A percentile compares a stretch with the other conserved stretches of the same genome.
Evolutionary conservation across 169 alveolate species (phyloP).

Genomic region (Plasmodium inui): DNA sequence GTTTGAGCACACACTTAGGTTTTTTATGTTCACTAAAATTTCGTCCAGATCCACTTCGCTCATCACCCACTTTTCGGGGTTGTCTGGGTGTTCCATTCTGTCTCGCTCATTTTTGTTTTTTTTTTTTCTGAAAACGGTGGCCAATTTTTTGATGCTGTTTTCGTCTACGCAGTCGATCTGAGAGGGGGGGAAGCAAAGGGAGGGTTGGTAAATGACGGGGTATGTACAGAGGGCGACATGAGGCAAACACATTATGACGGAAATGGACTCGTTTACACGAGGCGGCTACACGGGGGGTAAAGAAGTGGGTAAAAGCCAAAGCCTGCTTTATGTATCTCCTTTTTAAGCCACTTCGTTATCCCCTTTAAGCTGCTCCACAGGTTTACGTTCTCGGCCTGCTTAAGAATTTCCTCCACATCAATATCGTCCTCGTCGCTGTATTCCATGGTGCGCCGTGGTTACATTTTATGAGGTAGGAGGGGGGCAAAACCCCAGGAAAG

Average conservation of each 20-base stretch:
- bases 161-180: constrained; percentile 73
- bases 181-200: neutral
- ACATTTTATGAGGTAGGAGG: neutral
- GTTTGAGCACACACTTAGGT: constrained; percentile 71
- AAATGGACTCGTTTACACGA: neutral
- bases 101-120: constrained; percentile 66
- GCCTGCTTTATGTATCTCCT: neutral
- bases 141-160: constrained; percentile 55
- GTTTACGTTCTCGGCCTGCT: constrained; percentile 69
- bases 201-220: neutral
- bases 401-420: constrained; percentile 67
- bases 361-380: neutral
- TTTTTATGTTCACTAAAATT: constrained; percentile 54
- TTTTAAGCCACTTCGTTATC: neutral
- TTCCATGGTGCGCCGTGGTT: constrained; percentile 24
- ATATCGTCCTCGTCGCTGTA: constrained; percentile 71
- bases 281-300: neutral
- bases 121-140: constrained; percentile 50
- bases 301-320: neutral
- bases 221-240: neutral
- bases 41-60: constrained; percentile 76
- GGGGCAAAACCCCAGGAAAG: neutral
- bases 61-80: constrained; percentile 72
- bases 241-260: neutral
- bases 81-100: constrained; percentile 72